Conservation (phyloP, 106 monocot species). For the Platanthera guangdongensis region DNA sequence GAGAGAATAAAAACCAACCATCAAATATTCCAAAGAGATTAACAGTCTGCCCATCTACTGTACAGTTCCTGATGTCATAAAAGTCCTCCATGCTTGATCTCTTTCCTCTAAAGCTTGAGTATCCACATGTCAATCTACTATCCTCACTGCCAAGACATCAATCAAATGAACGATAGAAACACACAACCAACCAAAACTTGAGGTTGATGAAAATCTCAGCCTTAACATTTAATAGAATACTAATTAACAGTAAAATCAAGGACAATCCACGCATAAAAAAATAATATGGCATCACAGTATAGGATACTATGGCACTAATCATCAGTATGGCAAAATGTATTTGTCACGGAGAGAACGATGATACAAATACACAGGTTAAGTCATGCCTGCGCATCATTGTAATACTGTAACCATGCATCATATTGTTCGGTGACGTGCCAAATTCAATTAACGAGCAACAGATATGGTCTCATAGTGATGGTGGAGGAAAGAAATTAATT, state of each 20-base stretch:
- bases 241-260: not conserved
- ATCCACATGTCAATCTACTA: constrained; percentile 17
- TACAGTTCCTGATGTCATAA: constrained; percentile 14
- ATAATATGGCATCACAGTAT: not conserved
- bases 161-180: not conserved
- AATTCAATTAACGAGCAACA: not conserved
- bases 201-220: not conserved
- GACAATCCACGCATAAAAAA: not conserved
- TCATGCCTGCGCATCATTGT: not conserved
- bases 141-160: constrained; percentile 10
- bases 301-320: not conserved
- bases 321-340: not conserved
- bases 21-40: constrained; percentile 46
- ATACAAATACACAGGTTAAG: not conserved
- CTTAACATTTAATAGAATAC: not conserved
- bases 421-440: not conserved
- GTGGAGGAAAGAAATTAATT: no score
- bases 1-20: constrained; percentile 31
- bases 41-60: constrained; percentile 14
- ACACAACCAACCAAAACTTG: not conserved
- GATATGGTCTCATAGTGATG: not conserved
- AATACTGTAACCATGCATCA: not conserved
- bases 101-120: constrained; percentile 20
- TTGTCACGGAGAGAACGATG: not conserved
- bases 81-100: constrained; percentile 23